A percentile compares a stretch with the other conserved stretches of the same genome.
Evolutionary conservation across 306 rosid species (phyloP).

Genomic region (Spatholobus suberectus): DNA sequence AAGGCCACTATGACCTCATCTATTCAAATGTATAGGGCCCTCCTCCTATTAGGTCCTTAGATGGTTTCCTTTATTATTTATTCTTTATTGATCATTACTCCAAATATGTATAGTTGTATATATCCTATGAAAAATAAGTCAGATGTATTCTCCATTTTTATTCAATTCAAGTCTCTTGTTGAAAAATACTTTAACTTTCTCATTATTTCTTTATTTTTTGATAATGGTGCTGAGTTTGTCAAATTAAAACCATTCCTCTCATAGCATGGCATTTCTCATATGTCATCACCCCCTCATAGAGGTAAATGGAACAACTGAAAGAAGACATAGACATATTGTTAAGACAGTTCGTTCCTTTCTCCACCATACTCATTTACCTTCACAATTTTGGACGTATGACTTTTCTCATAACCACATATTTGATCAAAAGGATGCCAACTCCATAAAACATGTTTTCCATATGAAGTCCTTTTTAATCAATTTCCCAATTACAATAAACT

Average conservation of each 20-base stretch:
- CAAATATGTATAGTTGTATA: background rate
- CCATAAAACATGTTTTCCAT: background rate
- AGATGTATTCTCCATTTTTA: background rate
- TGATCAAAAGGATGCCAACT: background rate
- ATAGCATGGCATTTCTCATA: background rate
- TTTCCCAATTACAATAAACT: background rate
- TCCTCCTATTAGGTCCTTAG: background rate
- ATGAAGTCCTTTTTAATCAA: background rate
- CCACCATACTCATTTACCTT: background rate
- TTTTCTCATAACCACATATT: background rate
- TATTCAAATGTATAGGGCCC: background rate
- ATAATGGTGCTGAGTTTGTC: background rate
- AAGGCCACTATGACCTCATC: background rate
- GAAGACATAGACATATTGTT: background rate
- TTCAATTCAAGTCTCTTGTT: background rate
- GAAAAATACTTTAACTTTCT: background rate
- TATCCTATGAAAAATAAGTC: background rate
- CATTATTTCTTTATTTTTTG: background rate
- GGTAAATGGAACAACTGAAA: background rate
- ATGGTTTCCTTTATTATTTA: background rate
- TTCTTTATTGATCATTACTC: background rate
- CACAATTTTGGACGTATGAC: background rate
- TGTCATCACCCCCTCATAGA: background rate
- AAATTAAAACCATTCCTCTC: background rate
- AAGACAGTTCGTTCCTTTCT: background rate